Evolutionary conservation across 768 basidiomycete genomes (phyloP).

Genomic region (Termitomyces sp.): DNA sequence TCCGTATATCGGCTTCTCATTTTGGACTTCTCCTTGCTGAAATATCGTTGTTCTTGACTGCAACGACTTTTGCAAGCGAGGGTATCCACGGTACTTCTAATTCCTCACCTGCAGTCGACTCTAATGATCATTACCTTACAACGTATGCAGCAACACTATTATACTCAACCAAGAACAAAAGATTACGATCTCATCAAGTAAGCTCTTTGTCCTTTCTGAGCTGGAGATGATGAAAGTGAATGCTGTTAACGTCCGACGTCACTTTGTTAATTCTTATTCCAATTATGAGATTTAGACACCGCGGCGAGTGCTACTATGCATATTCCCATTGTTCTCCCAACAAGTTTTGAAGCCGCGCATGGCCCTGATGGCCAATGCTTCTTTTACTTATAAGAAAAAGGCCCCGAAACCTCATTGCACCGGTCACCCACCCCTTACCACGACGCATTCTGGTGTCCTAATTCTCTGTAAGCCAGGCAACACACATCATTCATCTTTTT

Average conservation of each 20-base stretch:
- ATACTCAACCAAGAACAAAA: neutral
- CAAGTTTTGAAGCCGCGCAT: neutral
- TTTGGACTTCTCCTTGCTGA: neutral
- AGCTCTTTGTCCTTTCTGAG: neutral
- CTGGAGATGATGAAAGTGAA: neutral
- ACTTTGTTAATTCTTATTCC: neutral
- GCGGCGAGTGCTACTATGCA: conserved; percentile 3
- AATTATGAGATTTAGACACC: conserved; percentile 3
- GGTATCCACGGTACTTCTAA: neutral
- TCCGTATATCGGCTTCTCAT: neutral
- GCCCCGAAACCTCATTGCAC: conserved; percentile 4
- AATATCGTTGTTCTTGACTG: neutral
- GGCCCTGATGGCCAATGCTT: conserved; percentile 9
- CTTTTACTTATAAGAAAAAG: conserved; percentile 10
- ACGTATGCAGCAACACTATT: neutral
- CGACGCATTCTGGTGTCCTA: conserved; percentile 2
- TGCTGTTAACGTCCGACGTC: neutral
- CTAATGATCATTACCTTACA: neutral
- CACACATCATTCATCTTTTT: neutral
- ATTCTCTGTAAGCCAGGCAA: neutral
- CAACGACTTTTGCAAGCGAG: neutral
- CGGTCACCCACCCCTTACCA: neutral
- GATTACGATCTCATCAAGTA: neutral
- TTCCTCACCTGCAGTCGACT: neutral
- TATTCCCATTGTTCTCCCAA: conserved; percentile 10